Percentiles rank a stretch among this genome's conserved stretches.
Evolutionary conservation across 2,329 filamentous ascomycete species (phyloP).

Genomic region (Trichoderma polysporum): DNA sequence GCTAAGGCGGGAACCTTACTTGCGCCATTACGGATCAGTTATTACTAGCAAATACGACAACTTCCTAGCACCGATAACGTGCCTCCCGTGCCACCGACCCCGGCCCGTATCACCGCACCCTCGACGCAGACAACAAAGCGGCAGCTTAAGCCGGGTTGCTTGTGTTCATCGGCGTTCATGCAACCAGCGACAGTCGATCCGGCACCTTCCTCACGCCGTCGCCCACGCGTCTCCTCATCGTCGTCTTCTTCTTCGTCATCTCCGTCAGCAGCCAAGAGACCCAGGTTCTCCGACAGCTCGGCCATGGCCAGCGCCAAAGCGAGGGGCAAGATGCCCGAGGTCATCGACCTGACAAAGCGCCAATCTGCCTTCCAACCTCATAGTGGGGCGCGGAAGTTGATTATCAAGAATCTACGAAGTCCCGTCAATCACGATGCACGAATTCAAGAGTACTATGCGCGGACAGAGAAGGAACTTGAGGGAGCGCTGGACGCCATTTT

Average conservation of each 20-base stretch:
- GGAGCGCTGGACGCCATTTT: slow-evolving; percentile 74
- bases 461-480: slow-evolving; percentile 72
- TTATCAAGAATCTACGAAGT: slow-evolving; percentile 87
- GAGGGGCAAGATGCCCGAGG: slow-evolving; percentile 42
- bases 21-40: background rate
- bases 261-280: slow-evolving; percentile 33
- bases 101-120: background rate
- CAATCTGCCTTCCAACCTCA: slow-evolving; percentile 65
- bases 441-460: slow-evolving; percentile 74
- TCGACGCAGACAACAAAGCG: background rate
- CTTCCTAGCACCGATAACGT: background rate
- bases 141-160: slow-evolving; percentile 9
- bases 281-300: slow-evolving; percentile 31
- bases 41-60: background rate
- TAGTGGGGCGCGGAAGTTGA: slow-evolving; percentile 76
- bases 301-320: slow-evolving; percentile 39
- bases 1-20: slow-evolving; percentile 2
- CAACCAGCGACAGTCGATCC: slow-evolving; percentile 34
- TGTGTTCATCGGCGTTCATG: slow-evolving; percentile 30
- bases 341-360: slow-evolving; percentile 36
- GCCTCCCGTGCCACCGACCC: slow-evolving; percentile 1
- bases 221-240: slow-evolving; percentile 39
- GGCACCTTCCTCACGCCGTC: slow-evolving; percentile 39
- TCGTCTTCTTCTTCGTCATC: slow-evolving; percentile 30
- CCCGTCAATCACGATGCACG: slow-evolving; percentile 57